Evolutionary conservation across 371 early-diverging fungal species (phyloP).

Genomic region (Haplosporangium sp.): DNA sequence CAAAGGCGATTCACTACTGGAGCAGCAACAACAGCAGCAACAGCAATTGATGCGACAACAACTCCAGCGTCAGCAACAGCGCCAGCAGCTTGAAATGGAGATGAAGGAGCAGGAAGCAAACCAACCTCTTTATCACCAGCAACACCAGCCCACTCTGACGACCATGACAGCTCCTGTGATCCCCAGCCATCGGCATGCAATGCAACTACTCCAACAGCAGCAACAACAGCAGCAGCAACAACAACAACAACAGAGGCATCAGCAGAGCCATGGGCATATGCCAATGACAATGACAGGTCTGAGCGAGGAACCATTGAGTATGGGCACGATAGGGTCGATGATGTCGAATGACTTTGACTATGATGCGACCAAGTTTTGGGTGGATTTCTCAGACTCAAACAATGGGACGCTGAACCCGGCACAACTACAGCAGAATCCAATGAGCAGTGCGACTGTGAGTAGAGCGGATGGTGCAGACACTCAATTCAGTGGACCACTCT

Average conservation of each 20-base stretch:
- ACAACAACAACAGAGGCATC: constrained; percentile 21
- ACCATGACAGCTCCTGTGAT: constrained; percentile 47
- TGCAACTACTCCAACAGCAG: constrained; percentile 44
- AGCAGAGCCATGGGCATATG: constrained; percentile 18
- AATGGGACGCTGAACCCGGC: constrained; percentile 31
- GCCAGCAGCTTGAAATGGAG: constrained; percentile 45
- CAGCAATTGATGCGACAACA: constrained; percentile 49
- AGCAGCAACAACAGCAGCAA: constrained; percentile 40
- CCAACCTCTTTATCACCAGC: constrained; percentile 4
- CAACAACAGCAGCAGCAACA: constrained; percentile 41
- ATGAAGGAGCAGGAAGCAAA: constrained; percentile 33
- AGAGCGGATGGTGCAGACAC: constrained; percentile 12
- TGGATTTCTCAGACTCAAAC: constrained; percentile 33
- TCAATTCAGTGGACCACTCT: constrained; percentile 33
- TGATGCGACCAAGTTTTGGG: constrained; percentile 48
- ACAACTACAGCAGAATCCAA: constrained; percentile 24
- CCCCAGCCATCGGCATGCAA: constrained; percentile 48
- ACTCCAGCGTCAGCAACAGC: constrained; percentile 51
- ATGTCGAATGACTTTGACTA: constrained; percentile 27
- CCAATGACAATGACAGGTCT: constrained; percentile 41
- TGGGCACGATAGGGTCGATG: constrained; percentile 13
- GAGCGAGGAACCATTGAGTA: constrained; percentile 16
- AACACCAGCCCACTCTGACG: constrained; percentile 20
- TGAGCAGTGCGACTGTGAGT: constrained; percentile 2
- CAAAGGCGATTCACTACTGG: constrained; percentile 22